A percentile compares a stretch with the other conserved stretches of the same genome.
Evolutionary conservation across 75 land plant genomes (phyloP).

Genomic region (Pinus tabuliformis): DNA sequence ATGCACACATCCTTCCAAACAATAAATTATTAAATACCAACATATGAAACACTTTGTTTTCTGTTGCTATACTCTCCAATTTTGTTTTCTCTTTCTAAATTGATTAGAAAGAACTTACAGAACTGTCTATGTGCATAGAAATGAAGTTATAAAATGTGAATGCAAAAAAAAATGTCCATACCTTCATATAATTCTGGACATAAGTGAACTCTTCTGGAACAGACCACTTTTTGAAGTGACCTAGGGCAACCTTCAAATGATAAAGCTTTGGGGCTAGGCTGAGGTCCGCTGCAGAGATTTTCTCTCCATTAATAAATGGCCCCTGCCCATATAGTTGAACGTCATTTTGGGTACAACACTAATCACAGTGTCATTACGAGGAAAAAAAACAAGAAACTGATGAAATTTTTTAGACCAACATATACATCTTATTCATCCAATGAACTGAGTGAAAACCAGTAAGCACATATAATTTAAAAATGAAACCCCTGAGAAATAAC

Average conservation of each 20-base stretch:
- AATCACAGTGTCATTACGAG: not conserved
- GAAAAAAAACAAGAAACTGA: not conserved
- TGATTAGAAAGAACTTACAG: not conserved
- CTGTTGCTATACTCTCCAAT: not conserved
- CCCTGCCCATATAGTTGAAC: constrained; percentile 47
- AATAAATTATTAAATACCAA: not conserved
- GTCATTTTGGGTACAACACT: not conserved
- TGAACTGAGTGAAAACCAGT: not conserved
- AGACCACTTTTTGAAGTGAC: constrained; percentile 92
- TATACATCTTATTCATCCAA: not conserved
- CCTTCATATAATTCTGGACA: constrained; percentile 75
- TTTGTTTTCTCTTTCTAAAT: not conserved
- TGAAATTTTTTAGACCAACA: not conserved
- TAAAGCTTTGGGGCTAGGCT: constrained; percentile 91
- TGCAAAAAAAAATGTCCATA: constrained; percentile 7
- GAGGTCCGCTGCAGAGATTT: constrained; percentile 73
- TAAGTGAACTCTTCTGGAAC: constrained; percentile 71
- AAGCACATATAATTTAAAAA: not conserved
- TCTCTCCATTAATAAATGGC: constrained; percentile 82
- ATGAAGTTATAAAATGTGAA: too few species aligned
- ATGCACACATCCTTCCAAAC: not conserved
- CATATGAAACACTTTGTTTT: not conserved
- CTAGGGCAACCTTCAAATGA: constrained; percentile 85
- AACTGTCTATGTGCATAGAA: not conserved
- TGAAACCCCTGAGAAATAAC: not conserved